These are phyloP conservation scores for Rubus parviflorus DNA, from an alignment of 306 rosid genomes.

Conservation along the genomic window DNA sequence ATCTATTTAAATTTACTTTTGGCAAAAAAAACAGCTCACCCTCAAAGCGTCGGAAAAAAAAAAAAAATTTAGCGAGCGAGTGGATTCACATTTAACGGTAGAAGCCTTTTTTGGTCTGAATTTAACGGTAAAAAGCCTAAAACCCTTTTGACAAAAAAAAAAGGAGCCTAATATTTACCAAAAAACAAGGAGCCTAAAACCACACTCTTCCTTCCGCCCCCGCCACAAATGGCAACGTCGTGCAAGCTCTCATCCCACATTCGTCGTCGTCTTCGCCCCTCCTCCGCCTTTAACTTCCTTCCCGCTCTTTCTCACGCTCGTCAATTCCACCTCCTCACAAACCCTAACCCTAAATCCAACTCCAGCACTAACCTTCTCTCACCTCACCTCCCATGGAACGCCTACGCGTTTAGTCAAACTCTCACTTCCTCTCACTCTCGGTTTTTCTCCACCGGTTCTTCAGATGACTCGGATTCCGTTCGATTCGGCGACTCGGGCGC, in stretches of 20 bases:
- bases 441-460: conserved; percentile 46
- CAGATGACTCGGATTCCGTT: conserved; percentile 31
- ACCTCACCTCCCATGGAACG: conserved; percentile 15
- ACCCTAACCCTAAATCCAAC: conserved; percentile 17
- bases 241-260: conserved; percentile 32
- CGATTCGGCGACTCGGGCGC: conserved; percentile 18
- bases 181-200: too few relatives aligned
- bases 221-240: conserved; percentile 53
- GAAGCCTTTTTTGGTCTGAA: too few relatives aligned
- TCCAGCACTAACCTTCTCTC: neutral
- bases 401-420: conserved; percentile 17
- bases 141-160: neutral
- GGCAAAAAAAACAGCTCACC: too few relatives aligned
- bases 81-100: too few relatives aligned
- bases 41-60: too few relatives aligned
- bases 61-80: too few relatives aligned
- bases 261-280: conserved; percentile 17
- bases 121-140: neutral
- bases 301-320: conserved; percentile 32
- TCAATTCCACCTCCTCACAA: conserved; percentile 17
- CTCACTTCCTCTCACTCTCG: conserved; percentile 45
- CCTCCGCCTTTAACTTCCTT: conserved; percentile 15
- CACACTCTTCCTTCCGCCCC: neutral
- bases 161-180: too few relatives aligned
- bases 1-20: too few relatives aligned